These are phyloP conservation scores for Cinchona pubescens DNA, from an alignment of 257 asterid genomes.

Conservation along the genomic window DNA sequence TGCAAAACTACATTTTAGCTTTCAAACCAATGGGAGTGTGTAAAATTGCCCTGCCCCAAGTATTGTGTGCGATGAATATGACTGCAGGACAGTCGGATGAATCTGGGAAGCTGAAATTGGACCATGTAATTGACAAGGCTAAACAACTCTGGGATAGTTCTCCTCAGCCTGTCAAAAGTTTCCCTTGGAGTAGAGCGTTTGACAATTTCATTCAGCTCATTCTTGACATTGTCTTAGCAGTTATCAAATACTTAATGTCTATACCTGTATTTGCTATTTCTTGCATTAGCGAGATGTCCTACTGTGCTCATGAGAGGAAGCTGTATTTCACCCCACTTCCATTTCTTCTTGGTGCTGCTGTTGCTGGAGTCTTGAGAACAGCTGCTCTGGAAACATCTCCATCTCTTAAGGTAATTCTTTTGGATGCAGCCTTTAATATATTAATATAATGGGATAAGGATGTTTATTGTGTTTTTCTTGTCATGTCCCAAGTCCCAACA, in stretches of 20 bases:
- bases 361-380: conserved; percentile 57
- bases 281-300: conserved; percentile 81
- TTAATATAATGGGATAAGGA: not conserved
- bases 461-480: not conserved
- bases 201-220: conserved; percentile 73
- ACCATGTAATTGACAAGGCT: conserved; percentile 43
- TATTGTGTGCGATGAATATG: conserved; percentile 56
- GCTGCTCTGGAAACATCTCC: conserved; percentile 79
- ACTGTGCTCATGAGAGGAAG: conserved; percentile 92
- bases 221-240: conserved; percentile 57
- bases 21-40: conserved; percentile 31
- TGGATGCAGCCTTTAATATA: not conserved
- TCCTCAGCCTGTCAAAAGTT: conserved; percentile 72
- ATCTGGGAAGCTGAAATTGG: conserved; percentile 39
- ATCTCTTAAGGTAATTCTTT: conserved; percentile 55
- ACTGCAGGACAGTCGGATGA: conserved; percentile 58
- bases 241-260: conserved; percentile 53
- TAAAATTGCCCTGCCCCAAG: conserved; percentile 26
- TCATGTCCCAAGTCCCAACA: not conserved
- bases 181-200: conserved; percentile 75
- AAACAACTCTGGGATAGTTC: conserved; percentile 61
- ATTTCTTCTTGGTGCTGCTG: conserved; percentile 63
- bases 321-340: conserved; percentile 63
- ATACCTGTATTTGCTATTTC: conserved; percentile 59
- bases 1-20: conserved; percentile 30